A percentile compares a stretch with the other conserved stretches of the same genome.
These are phyloP conservation scores for Metschnikowia gelsemii DNA, from an alignment of 805 yeast species.

Conservation along the genomic window DNA sequence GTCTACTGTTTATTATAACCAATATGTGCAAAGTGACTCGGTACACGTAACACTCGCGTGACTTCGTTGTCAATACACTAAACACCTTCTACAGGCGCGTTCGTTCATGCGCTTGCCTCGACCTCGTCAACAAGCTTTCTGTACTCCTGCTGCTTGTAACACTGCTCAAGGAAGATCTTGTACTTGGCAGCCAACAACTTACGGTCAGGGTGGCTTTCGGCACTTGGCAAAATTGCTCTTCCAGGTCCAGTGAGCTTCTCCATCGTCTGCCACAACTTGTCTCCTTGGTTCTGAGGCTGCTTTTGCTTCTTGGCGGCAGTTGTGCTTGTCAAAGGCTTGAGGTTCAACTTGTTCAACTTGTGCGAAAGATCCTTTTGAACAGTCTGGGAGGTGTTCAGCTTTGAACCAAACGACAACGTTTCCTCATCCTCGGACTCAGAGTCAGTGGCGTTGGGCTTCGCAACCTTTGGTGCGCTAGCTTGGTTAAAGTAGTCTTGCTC, in stretches of 20 bases:
- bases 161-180: constrained; percentile 84
- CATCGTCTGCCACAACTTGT: constrained; percentile 85
- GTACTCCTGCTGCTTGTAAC: constrained; percentile 74
- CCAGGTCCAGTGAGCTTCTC: constrained; percentile 80
- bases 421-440: constrained; percentile 47
- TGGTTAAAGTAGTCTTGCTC: constrained; percentile 42
- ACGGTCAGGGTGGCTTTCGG: constrained; percentile 60
- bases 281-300: constrained; percentile 40
- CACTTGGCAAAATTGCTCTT: constrained; percentile 67
- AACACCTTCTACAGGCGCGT: too few species aligned
- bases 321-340: constrained; percentile 40
- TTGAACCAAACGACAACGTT: constrained; percentile 60
- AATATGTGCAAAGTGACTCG: too few species aligned
- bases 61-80: too few species aligned
- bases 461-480: constrained; percentile 11
- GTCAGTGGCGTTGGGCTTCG: constrained; percentile 20
- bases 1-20: too few species aligned
- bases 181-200: constrained; percentile 75
- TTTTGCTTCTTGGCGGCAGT: constrained; percentile 22
- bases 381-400: constrained; percentile 34
- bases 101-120: constrained; percentile 22
- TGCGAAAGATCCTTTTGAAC: constrained; percentile 53
- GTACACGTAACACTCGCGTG: too few species aligned
- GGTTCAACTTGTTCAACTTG: constrained; percentile 34
- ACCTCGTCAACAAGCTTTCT: constrained; percentile 63